A percentile compares a stretch with the other conserved stretches of the same genome.
Conservation (phyloP, 306 rosid genomes). For the Cucurbita moschata region DNA sequence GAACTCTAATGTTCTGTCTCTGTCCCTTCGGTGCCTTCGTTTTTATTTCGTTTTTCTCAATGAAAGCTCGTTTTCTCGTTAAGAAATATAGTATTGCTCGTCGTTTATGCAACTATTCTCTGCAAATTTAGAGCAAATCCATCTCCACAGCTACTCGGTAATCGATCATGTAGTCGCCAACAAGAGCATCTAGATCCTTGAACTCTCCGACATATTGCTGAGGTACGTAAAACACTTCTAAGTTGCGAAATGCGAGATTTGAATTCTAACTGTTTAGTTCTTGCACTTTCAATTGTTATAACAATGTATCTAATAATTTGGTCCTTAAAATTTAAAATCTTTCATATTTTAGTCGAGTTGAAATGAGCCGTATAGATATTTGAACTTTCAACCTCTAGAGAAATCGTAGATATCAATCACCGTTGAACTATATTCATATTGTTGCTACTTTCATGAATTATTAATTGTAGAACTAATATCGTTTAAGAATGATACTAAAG, state of each 20-base stretch:
- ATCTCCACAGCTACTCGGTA: constrained; percentile 76
- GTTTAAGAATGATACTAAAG: no score
- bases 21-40: background rate
- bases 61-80: background rate
- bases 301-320: no score
- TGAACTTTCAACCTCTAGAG: no score
- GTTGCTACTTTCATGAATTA: no score
- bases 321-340: no score
- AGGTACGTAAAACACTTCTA: constrained; percentile 78
- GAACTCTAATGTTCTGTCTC: background rate
- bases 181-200: constrained; percentile 61
- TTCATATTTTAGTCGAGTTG: no score
- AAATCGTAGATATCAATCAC: no score
- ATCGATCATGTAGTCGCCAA: constrained; percentile 58
- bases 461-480: no score
- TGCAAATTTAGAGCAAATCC: constrained; percentile 27
- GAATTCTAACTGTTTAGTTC: no score
- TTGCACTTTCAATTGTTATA: no score
- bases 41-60: background rate
- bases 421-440: no score
- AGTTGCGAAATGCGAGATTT: constrained; percentile 42
- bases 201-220: constrained; percentile 47
- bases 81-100: background rate
- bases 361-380: no score
- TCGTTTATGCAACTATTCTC: background rate